Base-by-base conservation (phyloP, 108 stramenopile genomes). In the Hondaea fermentalgiana region DNA sequence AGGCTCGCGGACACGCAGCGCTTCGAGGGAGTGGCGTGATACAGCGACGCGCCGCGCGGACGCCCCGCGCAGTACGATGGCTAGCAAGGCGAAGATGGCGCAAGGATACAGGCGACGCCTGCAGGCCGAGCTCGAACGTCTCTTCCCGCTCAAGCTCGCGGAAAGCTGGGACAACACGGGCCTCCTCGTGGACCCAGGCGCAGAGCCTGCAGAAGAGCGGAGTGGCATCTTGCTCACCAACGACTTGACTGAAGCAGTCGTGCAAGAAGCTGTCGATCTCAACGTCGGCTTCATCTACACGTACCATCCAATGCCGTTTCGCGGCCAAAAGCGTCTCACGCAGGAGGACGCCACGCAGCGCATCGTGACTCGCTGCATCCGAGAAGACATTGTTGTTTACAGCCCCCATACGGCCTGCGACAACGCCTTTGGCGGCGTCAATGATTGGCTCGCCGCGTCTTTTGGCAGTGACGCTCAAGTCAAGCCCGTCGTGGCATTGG, bases 281-380 rank as follows among this genome's bases (percentile, higher is more conserved):
- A 57, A 5, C 12, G 88, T 57, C 35, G 53, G 72, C 44, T 29
- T 21, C 4, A 69, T 88, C n/a, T 64, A 72, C 19, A 55, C 88
- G 29, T 88, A 88, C 69, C 88, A 88, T 29, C 88, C 88, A 42
- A 88, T 49, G 29, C 88, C 88, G 12, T 88, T 88, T 42, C 69
- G 58, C 5, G 49, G 29, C 17, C n/a, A 43, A 5, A 71, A 72
- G 19, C 10, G 35, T 3, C 28, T 88, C 25, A n/a, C 47, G 10
- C 69, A 58, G 0, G 69, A 42, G 44, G 23, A 25, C 42, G 35
- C 23, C 14, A 72, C 53, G 72, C 19, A 23, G 21, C 44, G 87
- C 19, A 43, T 88, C 12, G 69, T 88, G 42, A 44, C 72, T 4
- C 5, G 43, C 6, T 69, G 60, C 45, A n/a, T 44, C 19, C 51